Conservation (phyloP, 768 basidiomycete genomes). For the Tricholoma sp. region DNA sequence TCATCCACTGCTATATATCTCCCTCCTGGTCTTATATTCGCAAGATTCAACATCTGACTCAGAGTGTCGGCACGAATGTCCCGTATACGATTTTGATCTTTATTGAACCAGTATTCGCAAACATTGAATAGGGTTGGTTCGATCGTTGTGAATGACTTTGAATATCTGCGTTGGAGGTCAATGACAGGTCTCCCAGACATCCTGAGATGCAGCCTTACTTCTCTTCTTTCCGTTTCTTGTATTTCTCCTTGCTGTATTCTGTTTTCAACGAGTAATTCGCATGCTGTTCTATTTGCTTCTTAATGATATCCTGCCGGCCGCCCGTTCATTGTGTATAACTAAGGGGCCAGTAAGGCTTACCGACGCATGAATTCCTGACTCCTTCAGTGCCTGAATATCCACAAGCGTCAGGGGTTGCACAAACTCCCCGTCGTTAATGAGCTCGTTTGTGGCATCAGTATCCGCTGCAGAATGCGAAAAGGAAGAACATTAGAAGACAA, state of each 20-base stretch:
- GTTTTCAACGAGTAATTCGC: conserved; percentile 91
- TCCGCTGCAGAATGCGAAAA: conserved; percentile 57
- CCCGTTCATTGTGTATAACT: conserved; percentile 10
- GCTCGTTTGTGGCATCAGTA: conserved; percentile 93
- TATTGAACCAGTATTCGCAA: conserved; percentile 82
- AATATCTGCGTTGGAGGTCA: conserved; percentile 51
- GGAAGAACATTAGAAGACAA: not conserved
- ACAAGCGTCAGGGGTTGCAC: conserved; percentile 79
- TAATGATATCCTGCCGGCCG: conserved; percentile 86
- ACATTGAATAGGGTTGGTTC: conserved; percentile 87
- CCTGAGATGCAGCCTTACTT: conserved; percentile 53
- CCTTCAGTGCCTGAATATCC: conserved; percentile 82
- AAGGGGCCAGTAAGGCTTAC: conserved; percentile 32
- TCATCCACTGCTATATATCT: conserved; percentile 88
- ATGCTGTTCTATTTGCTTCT: conserved; percentile 89
- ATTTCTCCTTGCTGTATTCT: conserved; percentile 98
- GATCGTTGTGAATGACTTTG: conserved; percentile 80
- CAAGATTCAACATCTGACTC: conserved; percentile 81
- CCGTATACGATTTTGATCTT: conserved; percentile 76
- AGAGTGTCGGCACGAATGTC: conserved; percentile 85
- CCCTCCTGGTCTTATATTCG: conserved; percentile 83
- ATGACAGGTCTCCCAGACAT: not conserved
- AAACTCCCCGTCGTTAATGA: conserved; percentile 82
- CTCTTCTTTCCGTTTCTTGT: conserved; percentile 92
- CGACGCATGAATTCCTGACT: conserved; percentile 74